phyloP scores from a whole-genome alignment of 495 filamentous ascomycete species.

The Lasiosphaeris hirsuta region DNA sequence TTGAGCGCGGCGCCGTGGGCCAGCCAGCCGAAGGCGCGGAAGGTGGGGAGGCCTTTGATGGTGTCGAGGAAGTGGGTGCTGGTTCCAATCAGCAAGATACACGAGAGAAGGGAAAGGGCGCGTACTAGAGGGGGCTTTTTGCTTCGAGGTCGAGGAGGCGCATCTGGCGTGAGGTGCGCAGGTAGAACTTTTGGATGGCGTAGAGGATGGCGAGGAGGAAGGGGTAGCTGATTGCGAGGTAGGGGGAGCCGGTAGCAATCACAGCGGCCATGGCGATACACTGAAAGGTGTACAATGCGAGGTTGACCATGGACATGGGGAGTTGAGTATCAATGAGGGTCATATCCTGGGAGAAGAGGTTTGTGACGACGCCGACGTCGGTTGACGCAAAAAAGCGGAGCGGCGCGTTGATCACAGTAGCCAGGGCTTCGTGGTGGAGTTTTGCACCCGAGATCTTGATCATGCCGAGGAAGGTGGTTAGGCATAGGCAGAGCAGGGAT shows the following conservation, averaged over 20 bases:
- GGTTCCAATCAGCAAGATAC: not conserved
- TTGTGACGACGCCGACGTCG: slow-evolving; percentile 27
- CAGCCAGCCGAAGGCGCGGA: slow-evolving; percentile 49
- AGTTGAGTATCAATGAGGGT: slow-evolving; percentile 26
- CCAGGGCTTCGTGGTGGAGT: slow-evolving; percentile 19
- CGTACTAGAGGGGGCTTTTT: slow-evolving; percentile 25
- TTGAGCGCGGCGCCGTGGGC: slow-evolving; percentile 45
- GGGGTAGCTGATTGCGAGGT: slow-evolving; percentile 28
- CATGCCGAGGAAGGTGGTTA: slow-evolving; percentile 16
- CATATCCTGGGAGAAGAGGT: slow-evolving; percentile 42
- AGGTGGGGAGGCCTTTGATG: slow-evolving; percentile 45
- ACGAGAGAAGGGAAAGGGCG: too few species aligned
- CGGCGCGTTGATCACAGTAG: slow-evolving; percentile 23
- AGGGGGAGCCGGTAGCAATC: slow-evolving; percentile 27
- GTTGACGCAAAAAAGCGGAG: slow-evolving; percentile 24
- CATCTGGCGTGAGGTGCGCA: slow-evolving; percentile 55
- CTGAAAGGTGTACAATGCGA: slow-evolving; percentile 3
- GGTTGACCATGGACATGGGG: slow-evolving; percentile 21
- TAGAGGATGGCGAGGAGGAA: slow-evolving; percentile 36
- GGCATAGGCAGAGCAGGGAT: slow-evolving; percentile 10
- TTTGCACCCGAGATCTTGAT: slow-evolving; percentile 15
- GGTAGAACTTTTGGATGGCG: slow-evolving; percentile 51
- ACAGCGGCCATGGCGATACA: slow-evolving; percentile 27
- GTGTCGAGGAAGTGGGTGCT: slow-evolving; percentile 47
- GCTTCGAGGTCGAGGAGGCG: slow-evolving; percentile 52